These are phyloP conservation scores for Agaricus sinodeliciosus DNA, from an alignment of 768 basidiomycete genomes.

Conservation along the genomic window DNA sequence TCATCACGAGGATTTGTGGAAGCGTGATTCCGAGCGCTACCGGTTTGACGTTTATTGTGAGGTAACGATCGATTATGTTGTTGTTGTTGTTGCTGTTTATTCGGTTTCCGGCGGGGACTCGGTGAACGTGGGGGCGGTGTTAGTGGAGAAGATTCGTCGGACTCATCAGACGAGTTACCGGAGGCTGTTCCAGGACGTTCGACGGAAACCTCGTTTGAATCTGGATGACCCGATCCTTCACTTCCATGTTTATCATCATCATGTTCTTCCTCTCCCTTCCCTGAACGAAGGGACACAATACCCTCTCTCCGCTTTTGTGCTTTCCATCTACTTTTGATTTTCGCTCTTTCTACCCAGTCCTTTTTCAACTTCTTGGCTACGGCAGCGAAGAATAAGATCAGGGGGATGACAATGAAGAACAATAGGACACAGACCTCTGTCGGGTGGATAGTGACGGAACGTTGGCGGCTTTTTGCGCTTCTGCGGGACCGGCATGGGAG, in stretches of 20 bases:
- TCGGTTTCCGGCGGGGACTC: conserved; percentile 7
- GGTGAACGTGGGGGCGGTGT: background rate
- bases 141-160: background rate
- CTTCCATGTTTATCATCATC: conserved; percentile 15
- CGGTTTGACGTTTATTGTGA: conserved; percentile 9
- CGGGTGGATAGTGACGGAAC: conserved; percentile 59
- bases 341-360: conserved; percentile 70
- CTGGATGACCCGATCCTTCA: conserved; percentile 7
- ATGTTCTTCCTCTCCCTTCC: conserved; percentile 6
- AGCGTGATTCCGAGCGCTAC: background rate
- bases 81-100: conserved; percentile 14
- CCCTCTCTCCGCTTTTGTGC: conserved; percentile 52
- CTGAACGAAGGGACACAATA: conserved; percentile 15
- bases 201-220: background rate
- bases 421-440: conserved; percentile 41
- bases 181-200: background rate
- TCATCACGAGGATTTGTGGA: conserved; percentile 12
- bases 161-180: background rate
- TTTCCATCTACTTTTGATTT: conserved; percentile 77
- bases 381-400: conserved; percentile 1
- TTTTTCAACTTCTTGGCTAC: conserved; percentile 80
- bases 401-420: background rate
- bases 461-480: conserved; percentile 63
- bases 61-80: conserved; percentile 12
- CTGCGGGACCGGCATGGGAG: conserved; percentile 17